Conservation (phyloP, 2,329 filamentous ascomycete genomes). For the Neonectria coccinea region DNA sequence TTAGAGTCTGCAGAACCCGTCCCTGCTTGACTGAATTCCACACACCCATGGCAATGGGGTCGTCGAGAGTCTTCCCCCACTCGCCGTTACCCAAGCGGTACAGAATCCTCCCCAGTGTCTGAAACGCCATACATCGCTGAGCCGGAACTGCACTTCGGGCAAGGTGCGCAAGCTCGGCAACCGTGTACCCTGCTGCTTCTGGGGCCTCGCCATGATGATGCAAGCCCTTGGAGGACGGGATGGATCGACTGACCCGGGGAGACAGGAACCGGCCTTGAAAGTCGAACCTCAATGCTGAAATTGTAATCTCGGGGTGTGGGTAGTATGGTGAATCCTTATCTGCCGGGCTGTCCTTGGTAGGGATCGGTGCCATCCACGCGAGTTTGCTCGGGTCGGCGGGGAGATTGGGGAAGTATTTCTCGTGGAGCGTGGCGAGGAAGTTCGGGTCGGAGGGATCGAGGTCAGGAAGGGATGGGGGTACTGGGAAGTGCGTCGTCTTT, state of each 20-base stretch:
- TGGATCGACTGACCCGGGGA: conserved; percentile 76
- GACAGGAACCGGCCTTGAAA: conserved; percentile 85
- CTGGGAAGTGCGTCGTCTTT: conserved; percentile 71
- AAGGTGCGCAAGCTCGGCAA: conserved; percentile 85
- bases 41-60: conserved; percentile 78
- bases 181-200: conserved; percentile 93
- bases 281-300: conserved; percentile 87
- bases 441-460: conserved; percentile 86
- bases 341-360: conserved; percentile 71
- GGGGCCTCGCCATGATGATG: conserved; percentile 95
- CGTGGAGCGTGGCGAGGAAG: conserved; percentile 86
- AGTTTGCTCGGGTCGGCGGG: conserved; percentile 86
- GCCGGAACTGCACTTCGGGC: conserved; percentile 84
- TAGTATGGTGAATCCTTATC: conserved; percentile 84
- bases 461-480: conserved; percentile 67
- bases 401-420: conserved; percentile 93
- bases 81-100: conserved; percentile 83
- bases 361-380: conserved; percentile 87
- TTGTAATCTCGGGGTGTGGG: conserved; percentile 77
- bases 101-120: conserved; percentile 86
- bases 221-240: conserved; percentile 82
- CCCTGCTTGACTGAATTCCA: conserved; percentile 85
- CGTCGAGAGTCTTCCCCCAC: conserved; percentile 69
- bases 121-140: conserved; percentile 91
- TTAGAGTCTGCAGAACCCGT: conserved; percentile 79